Conservation (phyloP, 176 grass and related monocot genomes). For the Puccinellia tenuiflora region DNA sequence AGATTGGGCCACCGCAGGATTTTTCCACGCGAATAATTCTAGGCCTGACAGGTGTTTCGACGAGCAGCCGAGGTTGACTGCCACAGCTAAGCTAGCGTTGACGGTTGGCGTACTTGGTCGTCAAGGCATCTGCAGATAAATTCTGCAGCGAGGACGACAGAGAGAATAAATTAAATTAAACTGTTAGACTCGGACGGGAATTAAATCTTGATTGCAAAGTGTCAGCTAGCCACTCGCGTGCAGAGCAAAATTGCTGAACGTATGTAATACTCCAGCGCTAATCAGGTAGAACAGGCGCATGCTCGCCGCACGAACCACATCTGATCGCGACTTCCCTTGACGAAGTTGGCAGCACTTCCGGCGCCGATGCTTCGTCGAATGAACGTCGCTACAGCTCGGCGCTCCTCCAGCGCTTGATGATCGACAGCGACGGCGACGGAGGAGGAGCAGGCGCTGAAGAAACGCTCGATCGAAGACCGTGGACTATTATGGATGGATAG, state of each 20-base stretch:
- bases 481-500: no score
- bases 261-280: no score
- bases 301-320: neutral
- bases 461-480: no score
- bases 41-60: no score
- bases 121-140: neutral
- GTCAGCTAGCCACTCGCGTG: no score
- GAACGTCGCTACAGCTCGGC: neutral
- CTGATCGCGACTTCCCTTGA: neutral
- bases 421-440: no score
- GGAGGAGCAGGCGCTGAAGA: no score
- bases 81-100: neutral
- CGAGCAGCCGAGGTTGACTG: neutral
- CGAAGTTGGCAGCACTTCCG: neutral
- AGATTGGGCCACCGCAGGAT: no score
- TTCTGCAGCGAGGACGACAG: neutral
- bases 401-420: neutral
- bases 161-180: neutral
- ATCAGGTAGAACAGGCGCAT: neutral
- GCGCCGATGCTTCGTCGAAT: neutral
- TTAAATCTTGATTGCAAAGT: neutral
- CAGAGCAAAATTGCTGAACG: no score
- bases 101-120: neutral
- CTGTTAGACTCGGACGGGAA: neutral
- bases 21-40: no score